Evolutionary conservation across 2,329 filamentous ascomycete genomes (phyloP), one percentile per base, ranked within the genome.

Genomic region (Emergomyces pasteurianus): DNA sequence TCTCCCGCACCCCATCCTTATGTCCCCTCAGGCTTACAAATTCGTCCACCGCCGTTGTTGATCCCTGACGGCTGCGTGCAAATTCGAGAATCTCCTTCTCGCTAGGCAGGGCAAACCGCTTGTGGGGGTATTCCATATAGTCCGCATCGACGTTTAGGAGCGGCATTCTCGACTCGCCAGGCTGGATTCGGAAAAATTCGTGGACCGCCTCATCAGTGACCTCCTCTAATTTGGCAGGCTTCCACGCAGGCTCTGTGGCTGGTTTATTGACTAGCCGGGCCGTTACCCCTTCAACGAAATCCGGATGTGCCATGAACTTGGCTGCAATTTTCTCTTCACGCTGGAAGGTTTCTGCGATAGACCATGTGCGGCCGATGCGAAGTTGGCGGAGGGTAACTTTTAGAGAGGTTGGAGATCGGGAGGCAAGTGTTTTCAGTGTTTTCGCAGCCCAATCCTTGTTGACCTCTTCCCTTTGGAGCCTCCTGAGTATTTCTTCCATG

Each of bases 231-330:
- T 81, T 84, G 50, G 82, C 80, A 3, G 91, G 92, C 65, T 87
- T 74, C 94, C 94, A 99, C 63, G 81, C 78, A 1, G 92, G 89
- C 26, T 79, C 79, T 65, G 78, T 78, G 58, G 83, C 77, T 52
- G 81, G 81, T 76, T 90, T 90, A 69, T 84, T 81, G 67, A 94
- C 82, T 47, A 99, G 81, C 56, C 87, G 82, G 28, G 90, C 87
- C 58, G 84, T 84, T n/a, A 99, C 92, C 59, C 94, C 94, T 76
- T 95, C 90, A 50, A 86, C 86, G 70, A 99, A 99, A 75, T 99
- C 94, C 4, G 84, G 88, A 72, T 94, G 87, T 61, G 81, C 81
- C 92, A 99, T 97, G 79, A 99, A 97, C 65, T 85, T 83, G 62
- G 82, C 79, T 1, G 92, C 91, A 62, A 99, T 90, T 70, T 87